Base-by-base conservation (phyloP, 768 basidiomycete genomes). In the Amylocystis lapponica region DNA sequence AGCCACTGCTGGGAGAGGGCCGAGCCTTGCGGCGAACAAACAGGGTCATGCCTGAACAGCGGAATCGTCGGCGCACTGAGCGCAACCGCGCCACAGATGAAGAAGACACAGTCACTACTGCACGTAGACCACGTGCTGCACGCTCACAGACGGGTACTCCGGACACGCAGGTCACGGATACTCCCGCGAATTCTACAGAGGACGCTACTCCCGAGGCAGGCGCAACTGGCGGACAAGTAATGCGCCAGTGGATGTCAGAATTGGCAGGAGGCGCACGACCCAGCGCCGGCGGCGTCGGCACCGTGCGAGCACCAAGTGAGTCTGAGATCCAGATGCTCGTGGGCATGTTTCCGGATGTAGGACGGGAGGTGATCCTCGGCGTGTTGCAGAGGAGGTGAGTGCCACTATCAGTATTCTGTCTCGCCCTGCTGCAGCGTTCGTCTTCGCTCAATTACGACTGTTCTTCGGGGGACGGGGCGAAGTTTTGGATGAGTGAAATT, bases 301-400 rank as follows among this genome's bases (percentile, higher is more conserved):
- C 49, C 17, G 71, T 87, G 40, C 72, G 86, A 31, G 79, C 81
- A 10, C 86, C 89, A 1, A 73, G 74, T 20, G 86, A 90, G 27
- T 68, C 76, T 21, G 92, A 95, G 63, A 86, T 94, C 40, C 61
- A 69, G 7, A 79, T 86, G 36, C 54, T 94, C 41, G 75, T 77
- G 35, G 72, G 65, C 37, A 92, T 96, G 85, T 96, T 96, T 58
- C 91, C 92, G 17, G 78, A 86, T 57, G 56, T 87, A 22, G 74
- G 76, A 27, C 71, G 89, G 36, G 84, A 88, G 39, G 73, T 79
- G 19, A 67, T 94, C 9, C 73, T 92, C 2, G 76, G 75, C 17
- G 83, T 90, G 10, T 65, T 96, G 29, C 90, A 93, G 59, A 68
- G 85, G 60, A 93, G 85, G 91, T 90, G 55, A 55, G 78, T 49